Evolutionary conservation across 2,329 filamentous ascomycete genomes (phyloP), one percentile per base, ranked within the genome.

Genomic region (Phialophora verrucosa): DNA sequence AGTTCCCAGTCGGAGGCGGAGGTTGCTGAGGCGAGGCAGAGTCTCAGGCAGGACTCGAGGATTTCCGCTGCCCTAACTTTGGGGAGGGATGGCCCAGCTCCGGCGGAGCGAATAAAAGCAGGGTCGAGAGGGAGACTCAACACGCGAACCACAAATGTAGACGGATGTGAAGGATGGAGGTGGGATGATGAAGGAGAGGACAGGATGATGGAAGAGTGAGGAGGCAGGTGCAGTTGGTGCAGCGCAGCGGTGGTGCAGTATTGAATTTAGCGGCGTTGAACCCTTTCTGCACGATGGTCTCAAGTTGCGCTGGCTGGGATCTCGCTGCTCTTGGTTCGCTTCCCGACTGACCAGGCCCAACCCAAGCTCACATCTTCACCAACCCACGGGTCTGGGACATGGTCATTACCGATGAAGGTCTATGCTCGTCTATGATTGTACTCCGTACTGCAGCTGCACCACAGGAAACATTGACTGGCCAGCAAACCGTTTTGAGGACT

Each of bases 1-100:
- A 62, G 54, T 67, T 65, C 42, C 47, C 38, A 59, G 32, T 55
- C 64, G 59, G 67, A 67, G 64, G 64, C 61, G 64, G 62, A 69
- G 64, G 53, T n/a, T n/a, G 17, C 38, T 58, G 32, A 47, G 63
- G 64, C 55, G 59, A 67, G 56, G 65, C 67, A 63, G 64, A 50
- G 49, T 56, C 20, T 27, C 47, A 60, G 53, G 60, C 35, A 47
- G 55, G 47, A 57, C 25, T 32, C 56, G 51, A 62, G 32, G 51
- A 66, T n/a, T 64, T 60, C 44, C 50, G 49, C 62, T 53, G 54
- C 47, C 10, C 27, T 20, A 29, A 53, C 49, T 44, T 44, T 7
- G 20, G 29, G 47, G 47, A 53, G 47, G 35, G n/a, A 11, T 32
- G 25, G 59, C 14, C 27, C 58, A 61, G 58, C 58, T 61, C 17